Evolutionary conservation across 2,329 filamentous ascomycete genomes (phyloP).

Genomic region (Penicillium sp.): DNA sequence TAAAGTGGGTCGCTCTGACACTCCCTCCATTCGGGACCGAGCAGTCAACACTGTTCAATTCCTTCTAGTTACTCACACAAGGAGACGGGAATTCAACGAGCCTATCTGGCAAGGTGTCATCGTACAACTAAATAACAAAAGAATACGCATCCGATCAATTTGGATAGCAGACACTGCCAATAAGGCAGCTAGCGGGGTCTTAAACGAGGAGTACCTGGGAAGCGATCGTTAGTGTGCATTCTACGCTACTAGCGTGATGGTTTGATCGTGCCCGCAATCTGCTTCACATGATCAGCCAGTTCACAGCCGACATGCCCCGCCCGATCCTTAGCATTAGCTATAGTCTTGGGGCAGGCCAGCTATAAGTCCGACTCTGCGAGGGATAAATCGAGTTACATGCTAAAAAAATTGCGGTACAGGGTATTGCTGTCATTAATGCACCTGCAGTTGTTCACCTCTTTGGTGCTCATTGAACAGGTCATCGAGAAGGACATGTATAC

Average conservation of each 20-base stretch:
- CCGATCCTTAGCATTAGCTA: conserved; percentile 85
- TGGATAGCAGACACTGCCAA: conserved; percentile 81
- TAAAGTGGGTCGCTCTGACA: conserved; percentile 55
- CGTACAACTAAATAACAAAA: conserved; percentile 51
- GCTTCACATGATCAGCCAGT: conserved; percentile 54
- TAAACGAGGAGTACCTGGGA: conserved; percentile 72
- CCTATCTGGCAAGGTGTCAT: conserved; percentile 80
- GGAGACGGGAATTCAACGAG: conserved; percentile 72
- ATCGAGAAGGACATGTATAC: conserved; percentile 8
- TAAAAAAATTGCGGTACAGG: conserved; percentile 1
- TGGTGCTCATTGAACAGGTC: conserved; percentile 70
- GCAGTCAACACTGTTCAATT: not conserved
- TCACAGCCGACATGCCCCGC: conserved; percentile 36
- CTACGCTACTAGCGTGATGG: conserved; percentile 54
- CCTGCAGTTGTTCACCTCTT: conserved; percentile 70
- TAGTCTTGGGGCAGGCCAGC: conserved; percentile 73
- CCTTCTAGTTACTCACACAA: conserved; percentile 31
- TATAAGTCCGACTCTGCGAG: conserved; percentile 37
- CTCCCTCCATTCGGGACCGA: not conserved
- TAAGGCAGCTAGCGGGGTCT: conserved; percentile 71
- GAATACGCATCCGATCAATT: conserved; percentile 70
- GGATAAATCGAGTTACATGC: not conserved
- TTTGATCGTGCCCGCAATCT: conserved; percentile 77
- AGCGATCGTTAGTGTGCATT: conserved; percentile 68
- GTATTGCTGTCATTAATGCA: conserved; percentile 69